Conservation (phyloP, 176 grass and related monocot species). For the Microstegium vimineum region DNA sequence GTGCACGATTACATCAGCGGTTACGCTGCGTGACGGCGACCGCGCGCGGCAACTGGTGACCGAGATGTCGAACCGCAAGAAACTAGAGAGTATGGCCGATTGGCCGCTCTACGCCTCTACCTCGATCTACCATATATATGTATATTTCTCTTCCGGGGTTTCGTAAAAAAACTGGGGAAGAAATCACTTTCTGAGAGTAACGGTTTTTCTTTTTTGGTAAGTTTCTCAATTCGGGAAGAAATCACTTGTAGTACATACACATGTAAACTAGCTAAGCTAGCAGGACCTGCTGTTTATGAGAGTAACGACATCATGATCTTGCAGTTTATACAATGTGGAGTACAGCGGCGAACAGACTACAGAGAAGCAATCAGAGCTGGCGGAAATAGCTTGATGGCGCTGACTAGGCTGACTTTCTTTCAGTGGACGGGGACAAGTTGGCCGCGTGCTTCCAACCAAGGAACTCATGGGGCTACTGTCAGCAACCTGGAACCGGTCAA, state of each 20-base stretch:
- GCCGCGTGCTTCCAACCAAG: background rate
- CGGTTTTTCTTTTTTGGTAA: too few species aligned
- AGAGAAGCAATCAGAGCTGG: too few species aligned
- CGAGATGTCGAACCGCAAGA: background rate
- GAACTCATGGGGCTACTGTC: constrained; percentile 22
- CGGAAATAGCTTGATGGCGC: too few species aligned
- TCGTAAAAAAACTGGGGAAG: background rate
- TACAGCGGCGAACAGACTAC: background rate
- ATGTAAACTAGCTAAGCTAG: too few species aligned
- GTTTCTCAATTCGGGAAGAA: too few species aligned
- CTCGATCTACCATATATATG: background rate
- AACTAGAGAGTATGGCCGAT: too few species aligned
- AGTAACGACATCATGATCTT: background rate
- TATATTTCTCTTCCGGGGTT: background rate
- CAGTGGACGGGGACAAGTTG: background rate
- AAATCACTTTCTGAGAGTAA: too few species aligned
- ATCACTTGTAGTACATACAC: background rate
- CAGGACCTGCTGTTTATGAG: too few species aligned
- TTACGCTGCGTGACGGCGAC: constrained; percentile 1
- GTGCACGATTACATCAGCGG: background rate
- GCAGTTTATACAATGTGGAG: background rate
- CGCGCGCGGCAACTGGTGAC: background rate
- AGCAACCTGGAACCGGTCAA: too few species aligned
- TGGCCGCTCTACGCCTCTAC: background rate
- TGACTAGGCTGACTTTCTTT: background rate